phyloP scores from a whole-genome alignment of 257 asterid genomes.

The Lycium barbarum region DNA sequence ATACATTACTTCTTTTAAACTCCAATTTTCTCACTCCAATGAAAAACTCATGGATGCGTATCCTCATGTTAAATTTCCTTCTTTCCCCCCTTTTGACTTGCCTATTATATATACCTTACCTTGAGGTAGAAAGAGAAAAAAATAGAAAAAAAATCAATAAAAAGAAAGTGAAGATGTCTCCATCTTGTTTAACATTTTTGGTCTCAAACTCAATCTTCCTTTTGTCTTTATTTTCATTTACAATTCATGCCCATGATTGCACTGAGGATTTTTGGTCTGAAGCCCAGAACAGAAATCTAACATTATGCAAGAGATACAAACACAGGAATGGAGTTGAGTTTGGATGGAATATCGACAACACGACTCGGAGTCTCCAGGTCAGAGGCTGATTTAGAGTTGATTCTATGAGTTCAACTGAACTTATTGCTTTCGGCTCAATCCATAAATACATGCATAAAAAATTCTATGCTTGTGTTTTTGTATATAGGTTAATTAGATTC shows the following conservation, averaged over 20 bases:
- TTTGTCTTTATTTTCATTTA: conserved; percentile 28
- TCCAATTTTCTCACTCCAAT: conserved; percentile 25
- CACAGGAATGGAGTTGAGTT: conserved; percentile 49
- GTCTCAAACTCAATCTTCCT: conserved; percentile 1
- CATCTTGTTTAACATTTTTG: not conserved
- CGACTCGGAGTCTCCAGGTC: conserved; percentile 29
- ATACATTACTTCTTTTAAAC: conserved; percentile 32
- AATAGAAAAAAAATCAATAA: not conserved
- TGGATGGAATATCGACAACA: conserved; percentile 50
- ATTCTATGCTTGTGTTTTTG: not conserved
- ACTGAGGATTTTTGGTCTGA: conserved; percentile 31
- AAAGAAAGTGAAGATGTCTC: not conserved
- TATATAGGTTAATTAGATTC: not conserved
- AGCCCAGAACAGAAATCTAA: conserved; percentile 20
- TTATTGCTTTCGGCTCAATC: not conserved
- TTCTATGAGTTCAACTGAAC: not conserved
- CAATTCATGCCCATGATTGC: conserved; percentile 42
- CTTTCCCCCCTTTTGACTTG: not conserved
- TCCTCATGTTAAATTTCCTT: not conserved
- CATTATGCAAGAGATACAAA: conserved; percentile 43
- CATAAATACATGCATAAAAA: not conserved
- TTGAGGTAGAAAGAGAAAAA: no score
- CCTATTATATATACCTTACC: not conserved
- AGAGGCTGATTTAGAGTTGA: not conserved
- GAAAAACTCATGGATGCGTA: not conserved